Conservation (phyloP, 169 alveolate genomes). For the Plasmodium billcollinsi region DNA sequence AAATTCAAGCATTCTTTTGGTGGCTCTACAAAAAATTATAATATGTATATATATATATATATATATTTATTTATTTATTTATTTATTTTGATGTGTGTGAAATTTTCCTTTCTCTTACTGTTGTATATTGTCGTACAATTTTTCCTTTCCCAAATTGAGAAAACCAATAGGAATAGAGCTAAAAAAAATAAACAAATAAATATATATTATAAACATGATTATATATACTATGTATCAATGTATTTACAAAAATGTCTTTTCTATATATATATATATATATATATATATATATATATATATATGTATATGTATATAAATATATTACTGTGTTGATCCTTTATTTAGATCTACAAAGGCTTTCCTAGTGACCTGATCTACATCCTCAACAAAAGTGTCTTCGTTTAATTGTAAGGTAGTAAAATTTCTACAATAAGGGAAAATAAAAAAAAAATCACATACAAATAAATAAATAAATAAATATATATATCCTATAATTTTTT, state of each 20-base stretch:
- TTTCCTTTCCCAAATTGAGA: constrained; percentile 60
- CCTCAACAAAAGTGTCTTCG: constrained; percentile 53
- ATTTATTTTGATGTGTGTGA: too few species aligned
- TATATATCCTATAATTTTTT: neutral
- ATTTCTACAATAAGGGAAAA: constrained; percentile 15
- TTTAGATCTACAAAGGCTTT: constrained; percentile 56
- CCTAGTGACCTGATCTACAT: constrained; percentile 9
- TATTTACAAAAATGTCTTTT: too few species aligned
- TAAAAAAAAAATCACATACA: neutral
- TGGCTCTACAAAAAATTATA: constrained; percentile 9
- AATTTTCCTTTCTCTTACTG: constrained; percentile 15
- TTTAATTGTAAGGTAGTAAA: constrained; percentile 54
- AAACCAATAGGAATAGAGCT: constrained; percentile 75
- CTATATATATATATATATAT: neutral
- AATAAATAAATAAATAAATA: neutral
- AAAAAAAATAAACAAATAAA: neutral
- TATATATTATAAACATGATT: neutral
- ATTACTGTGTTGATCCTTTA: constrained; percentile 75
- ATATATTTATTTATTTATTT: too few species aligned
- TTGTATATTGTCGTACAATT: constrained; percentile 54
- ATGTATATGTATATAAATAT: neutral
- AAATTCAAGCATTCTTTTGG: constrained; percentile 52
- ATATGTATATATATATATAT: neutral
- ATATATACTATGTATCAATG: neutral
- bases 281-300: neutral